A percentile compares a stretch with the other conserved stretches of the same genome.
phyloP scores from a whole-genome alignment of 2,329 filamentous ascomycete species.

The Colletotrichum sp. region DNA sequence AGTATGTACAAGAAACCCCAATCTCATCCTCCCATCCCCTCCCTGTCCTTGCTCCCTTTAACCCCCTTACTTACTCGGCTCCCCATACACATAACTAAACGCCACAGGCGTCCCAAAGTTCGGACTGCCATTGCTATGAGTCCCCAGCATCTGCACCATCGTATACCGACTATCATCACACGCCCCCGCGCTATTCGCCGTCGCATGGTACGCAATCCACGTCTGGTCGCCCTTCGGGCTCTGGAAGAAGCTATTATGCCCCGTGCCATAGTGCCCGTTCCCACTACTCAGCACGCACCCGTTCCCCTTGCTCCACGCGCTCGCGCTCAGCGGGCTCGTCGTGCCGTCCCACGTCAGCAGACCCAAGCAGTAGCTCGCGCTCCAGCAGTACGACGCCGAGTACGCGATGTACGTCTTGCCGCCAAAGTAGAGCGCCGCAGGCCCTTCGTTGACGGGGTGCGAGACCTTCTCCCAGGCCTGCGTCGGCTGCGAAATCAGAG shows the following conservation, averaged over 20 bases:
- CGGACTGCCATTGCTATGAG: slow-evolving; percentile 54
- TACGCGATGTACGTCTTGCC: slow-evolving; percentile 59
- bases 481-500: slow-evolving; percentile 56
- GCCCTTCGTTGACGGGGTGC: slow-evolving; percentile 60
- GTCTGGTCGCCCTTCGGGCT: slow-evolving; percentile 59
- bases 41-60: too few relatives aligned
- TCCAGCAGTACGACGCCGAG: slow-evolving; percentile 64
- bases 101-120: slow-evolving; percentile 47
- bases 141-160: slow-evolving; percentile 55
- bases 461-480: slow-evolving; percentile 55
- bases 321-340: slow-evolving; percentile 47
- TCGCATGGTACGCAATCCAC: slow-evolving; percentile 64
- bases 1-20: too few relatives aligned
- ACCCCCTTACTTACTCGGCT: background rate
- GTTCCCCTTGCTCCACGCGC: slow-evolving; percentile 55
- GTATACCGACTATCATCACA: slow-evolving; percentile 61
- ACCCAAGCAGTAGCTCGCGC: slow-evolving; percentile 56
- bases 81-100: slow-evolving; percentile 5
- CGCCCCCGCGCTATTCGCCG: slow-evolving; percentile 49
- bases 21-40: too few relatives aligned
- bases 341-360: slow-evolving; percentile 57
- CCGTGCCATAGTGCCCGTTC: slow-evolving; percentile 63
- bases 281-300: slow-evolving; percentile 57
- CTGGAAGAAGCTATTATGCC: slow-evolving; percentile 63
- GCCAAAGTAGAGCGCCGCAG: slow-evolving; percentile 56